Base-by-base conservation (phyloP, 331 rosid genomes). In the Malus hybrid region DNA sequence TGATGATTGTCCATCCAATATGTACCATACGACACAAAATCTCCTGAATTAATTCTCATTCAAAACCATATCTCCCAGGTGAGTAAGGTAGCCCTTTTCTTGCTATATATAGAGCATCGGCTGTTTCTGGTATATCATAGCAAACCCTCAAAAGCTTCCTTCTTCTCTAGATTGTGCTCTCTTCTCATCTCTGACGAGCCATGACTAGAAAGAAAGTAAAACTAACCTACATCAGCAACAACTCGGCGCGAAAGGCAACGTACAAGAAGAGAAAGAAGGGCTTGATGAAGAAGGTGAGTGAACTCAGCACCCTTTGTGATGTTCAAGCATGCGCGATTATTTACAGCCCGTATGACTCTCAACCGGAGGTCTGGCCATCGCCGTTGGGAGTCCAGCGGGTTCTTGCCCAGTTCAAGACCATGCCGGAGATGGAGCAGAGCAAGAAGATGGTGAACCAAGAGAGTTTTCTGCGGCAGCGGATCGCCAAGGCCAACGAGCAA, bases 161-260 rank as follows among this genome's bases (percentile, higher is more conserved):
- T 28, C 9, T 28, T 62, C 33, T 28, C 36, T 1, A 28, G n/a
- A 14, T 6, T 24, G 67, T 16, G 4, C 32, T 14, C 1, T 62
- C 1, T 1, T 62, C 19, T 62, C 67, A 3, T 62, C 9, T 6
- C 16, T 19, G 6, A 16, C 6, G n/a, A 6, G 39, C 52, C 71
- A 91, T 91, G 96, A 73, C 93, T 0, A 83, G 93, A 52, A 86
- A 77, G 79, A 90, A 82, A 74, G 96, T 83, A 70, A 87, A 83
- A 22, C 86, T 87, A 5, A 79, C 82, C 0, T 90, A 70, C 73
- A 77, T 88, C 52, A 10, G 73, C 0, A 80, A 81, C 22, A 86
- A 75, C 36, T 18, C 88, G 1, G 80, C 92, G 10, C 85, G 93
- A 46, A 92, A 87, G 72, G 83, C 88, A 7, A 87, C 91, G 0